Percentiles rank a stretch among this genome's conserved stretches.
These are phyloP conservation scores for Arthrobotrys conoides DNA, from an alignment of 2,329 filamentous ascomycete genomes.

Conservation along the genomic window DNA sequence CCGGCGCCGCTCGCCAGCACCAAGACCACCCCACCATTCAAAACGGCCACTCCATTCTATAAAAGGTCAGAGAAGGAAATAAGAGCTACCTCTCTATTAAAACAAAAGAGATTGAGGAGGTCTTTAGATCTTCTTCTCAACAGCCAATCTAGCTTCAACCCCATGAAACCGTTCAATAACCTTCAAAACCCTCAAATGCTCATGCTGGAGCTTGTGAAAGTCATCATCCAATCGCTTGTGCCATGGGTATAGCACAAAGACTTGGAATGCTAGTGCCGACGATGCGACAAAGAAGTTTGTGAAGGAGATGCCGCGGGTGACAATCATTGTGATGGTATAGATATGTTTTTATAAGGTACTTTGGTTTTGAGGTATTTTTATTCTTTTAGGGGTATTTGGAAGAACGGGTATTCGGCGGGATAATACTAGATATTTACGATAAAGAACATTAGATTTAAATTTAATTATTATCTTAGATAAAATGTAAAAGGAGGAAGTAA, in stretches of 20 bases:
- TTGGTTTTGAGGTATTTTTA: conserved; percentile 18
- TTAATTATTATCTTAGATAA: neutral
- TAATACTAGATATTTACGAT: neutral
- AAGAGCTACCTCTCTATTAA: too few relatives aligned
- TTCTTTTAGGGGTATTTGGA: neutral
- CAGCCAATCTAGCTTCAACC: neutral
- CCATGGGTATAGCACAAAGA: conserved; percentile 80
- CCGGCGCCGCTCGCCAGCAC: neutral
- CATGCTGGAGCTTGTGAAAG: conserved; percentile 74
- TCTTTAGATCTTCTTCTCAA: conserved; percentile 14
- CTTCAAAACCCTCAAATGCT: conserved; percentile 67
- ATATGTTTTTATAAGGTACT: neutral
- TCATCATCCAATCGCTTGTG: conserved; percentile 76
- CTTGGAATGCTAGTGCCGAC: conserved; percentile 77
- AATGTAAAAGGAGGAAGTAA: neutral
- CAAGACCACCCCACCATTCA: neutral
- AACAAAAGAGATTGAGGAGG: too few relatives aligned
- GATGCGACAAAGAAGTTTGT: conserved; percentile 78
- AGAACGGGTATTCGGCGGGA: neutral
- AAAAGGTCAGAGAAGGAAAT: neutral
- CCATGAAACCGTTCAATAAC: conserved; percentile 37
- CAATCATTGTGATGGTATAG: conserved; percentile 39
- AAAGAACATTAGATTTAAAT: neutral
- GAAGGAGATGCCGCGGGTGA: conserved; percentile 69
- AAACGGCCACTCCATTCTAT: neutral